A percentile compares a stretch with the other conserved stretches of the same genome.
Conservation (phyloP, 192 early-diverging fungal species). For the Umbelopsis sp. region DNA sequence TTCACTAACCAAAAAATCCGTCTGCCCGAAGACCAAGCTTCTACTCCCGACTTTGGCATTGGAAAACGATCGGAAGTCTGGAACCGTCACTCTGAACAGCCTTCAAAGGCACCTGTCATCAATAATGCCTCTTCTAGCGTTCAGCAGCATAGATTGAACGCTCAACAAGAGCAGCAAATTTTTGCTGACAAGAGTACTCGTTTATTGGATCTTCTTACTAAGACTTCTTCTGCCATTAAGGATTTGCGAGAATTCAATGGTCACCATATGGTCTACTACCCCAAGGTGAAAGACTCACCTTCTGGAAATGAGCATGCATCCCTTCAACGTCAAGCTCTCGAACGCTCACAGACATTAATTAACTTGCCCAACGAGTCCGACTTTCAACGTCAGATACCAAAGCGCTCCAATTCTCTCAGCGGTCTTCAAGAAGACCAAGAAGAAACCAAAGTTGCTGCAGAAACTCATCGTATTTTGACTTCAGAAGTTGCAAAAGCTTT, state of each 20-base stretch:
- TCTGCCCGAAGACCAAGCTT: background rate
- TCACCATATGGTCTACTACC: constrained; percentile 68
- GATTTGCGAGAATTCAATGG: constrained; percentile 74
- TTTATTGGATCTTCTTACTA: constrained; percentile 67
- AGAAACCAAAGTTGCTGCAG: background rate
- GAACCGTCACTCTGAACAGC: constrained; percentile 4
- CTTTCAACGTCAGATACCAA: background rate
- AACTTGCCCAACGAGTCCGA: background rate
- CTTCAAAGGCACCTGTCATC: background rate
- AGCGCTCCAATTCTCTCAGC: constrained; percentile 7
- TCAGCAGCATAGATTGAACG: constrained; percentile 35
- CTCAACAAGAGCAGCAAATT: constrained; percentile 61
- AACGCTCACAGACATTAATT: constrained; percentile 19
- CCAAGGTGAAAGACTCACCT: constrained; percentile 20
- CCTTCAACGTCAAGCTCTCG: background rate
- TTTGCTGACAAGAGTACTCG: constrained; percentile 77
- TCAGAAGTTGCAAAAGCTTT: constrained; percentile 21
- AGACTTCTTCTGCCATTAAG: constrained; percentile 63
- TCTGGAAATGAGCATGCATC: background rate
- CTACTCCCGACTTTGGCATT: background rate
- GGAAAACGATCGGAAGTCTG: constrained; percentile 18
- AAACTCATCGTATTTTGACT: constrained; percentile 27
- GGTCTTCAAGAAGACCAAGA: constrained; percentile 9
- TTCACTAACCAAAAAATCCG: constrained; percentile 4
- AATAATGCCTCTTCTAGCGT: constrained; percentile 18